Evolutionary conservation across 805 yeast genomes (phyloP), one percentile per base, ranked within the genome.

Genomic region (Millerozyma acaciae): DNA sequence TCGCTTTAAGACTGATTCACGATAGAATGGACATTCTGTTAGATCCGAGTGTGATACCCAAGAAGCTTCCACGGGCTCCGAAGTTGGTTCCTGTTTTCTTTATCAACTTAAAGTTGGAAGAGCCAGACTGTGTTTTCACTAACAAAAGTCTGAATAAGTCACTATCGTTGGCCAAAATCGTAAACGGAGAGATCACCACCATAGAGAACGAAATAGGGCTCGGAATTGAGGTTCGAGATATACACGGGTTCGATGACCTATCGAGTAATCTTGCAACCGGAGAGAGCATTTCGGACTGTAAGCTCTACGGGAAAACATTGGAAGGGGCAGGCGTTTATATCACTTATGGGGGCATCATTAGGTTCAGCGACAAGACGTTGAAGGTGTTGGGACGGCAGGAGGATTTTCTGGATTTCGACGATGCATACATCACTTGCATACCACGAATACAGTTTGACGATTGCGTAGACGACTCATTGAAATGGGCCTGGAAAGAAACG

Each of bases 401-500:
- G 16, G 30, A 38, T n/a, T 59, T 56, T 51, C 47, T 54, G 16
- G 45, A 42, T n/a, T 68, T 68, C 39, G 66, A 62, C 13, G 75
- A 75, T 21, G 66, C 72, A 6, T 74, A 75, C 41, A 61, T 76
- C 32, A 66, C 75, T 12, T 57, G 59, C 44, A 70, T 62, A 47
- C 80, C 81, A 15, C 50, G 47, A 9, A 57, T 75, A 42, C 45
- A 51, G 28, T 50, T 76, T 13, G 75, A 66, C 39, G 65, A 59
- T 9, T 55, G 50, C 15, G 63, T 65, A 23, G 66, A 57, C 24
- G 68, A 57, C 10, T 73, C 70, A 44, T 58, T 53, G 47, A 51
- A 62, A 42, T 79, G 86, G 86, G 68, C 70, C 12, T 42, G 58
- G 26, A 50, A 56, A 29, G 68, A 70, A 50, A 72, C 65, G 43